A percentile compares a stretch with the other conserved stretches of the same genome.
phyloP scores from a whole-genome alignment of 306 rosid genomes.

The Arachis stenosperma region DNA sequence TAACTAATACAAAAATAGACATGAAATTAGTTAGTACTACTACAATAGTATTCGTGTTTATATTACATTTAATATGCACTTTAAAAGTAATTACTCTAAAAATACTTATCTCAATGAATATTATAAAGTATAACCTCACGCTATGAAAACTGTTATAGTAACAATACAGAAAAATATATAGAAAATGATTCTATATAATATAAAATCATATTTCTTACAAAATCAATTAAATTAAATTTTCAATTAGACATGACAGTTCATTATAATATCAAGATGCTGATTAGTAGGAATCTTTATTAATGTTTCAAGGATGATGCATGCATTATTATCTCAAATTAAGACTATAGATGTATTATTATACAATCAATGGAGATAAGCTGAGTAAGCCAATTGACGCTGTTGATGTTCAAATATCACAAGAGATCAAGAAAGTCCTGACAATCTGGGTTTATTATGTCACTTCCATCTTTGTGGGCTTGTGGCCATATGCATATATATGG shows the following conservation, averaged over 20 bases:
- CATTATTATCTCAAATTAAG: constrained; percentile 28
- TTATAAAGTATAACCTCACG: too few relatives aligned
- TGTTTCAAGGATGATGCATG: constrained; percentile 27
- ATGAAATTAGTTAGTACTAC: too few relatives aligned
- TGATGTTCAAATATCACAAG: background rate
- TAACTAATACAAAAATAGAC: too few relatives aligned
- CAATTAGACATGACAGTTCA: too few relatives aligned
- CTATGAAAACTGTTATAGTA: too few relatives aligned
- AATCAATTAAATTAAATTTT: background rate
- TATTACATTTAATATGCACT: too few relatives aligned
- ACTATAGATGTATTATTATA: background rate
- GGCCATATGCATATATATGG: too few relatives aligned
- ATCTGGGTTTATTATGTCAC: constrained; percentile 13
- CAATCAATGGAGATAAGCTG: constrained; percentile 35
- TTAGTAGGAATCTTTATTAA: background rate
- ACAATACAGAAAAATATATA: too few relatives aligned
- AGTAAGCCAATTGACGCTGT: background rate
- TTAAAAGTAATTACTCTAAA: too few relatives aligned
- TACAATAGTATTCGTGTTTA: constrained; percentile 45
- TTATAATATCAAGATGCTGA: background rate
- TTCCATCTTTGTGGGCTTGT: background rate
- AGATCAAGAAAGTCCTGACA: constrained; percentile 32
- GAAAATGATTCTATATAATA: too few relatives aligned
- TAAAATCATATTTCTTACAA: too few relatives aligned
- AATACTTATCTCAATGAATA: too few relatives aligned